Percentiles rank a stretch among this genome's conserved stretches.
phyloP scores from a whole-genome alignment of 2,329 filamentous ascomycete genomes.

The Rhinocladiella mackenziei region DNA sequence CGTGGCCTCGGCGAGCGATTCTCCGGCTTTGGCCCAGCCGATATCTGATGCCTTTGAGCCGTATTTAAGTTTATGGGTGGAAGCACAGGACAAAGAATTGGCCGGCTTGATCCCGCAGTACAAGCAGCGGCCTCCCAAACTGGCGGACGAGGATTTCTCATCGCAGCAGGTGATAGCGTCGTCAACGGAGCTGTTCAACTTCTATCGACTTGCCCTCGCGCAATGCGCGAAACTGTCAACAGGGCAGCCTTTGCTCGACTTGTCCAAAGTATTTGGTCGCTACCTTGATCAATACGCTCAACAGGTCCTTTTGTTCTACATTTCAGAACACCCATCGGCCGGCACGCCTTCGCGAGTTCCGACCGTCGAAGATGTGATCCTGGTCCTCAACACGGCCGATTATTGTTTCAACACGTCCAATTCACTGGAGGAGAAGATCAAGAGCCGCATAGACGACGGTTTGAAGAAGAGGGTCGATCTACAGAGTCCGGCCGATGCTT shows the following conservation, averaged over 20 bases:
- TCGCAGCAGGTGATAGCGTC: conserved; percentile 84
- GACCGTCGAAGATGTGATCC: conserved; percentile 67
- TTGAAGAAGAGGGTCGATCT: conserved; percentile 74
- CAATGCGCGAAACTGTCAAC: conserved; percentile 97
- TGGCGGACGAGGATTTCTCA: conserved; percentile 86
- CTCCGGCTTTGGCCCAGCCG: conserved; percentile 76
- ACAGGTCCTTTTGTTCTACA: conserved; percentile 74
- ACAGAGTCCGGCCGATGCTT: conserved; percentile 88
- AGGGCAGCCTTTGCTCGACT: conserved; percentile 75
- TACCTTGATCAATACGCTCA: conserved; percentile 95
- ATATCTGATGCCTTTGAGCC: conserved; percentile 97
- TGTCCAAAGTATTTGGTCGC: conserved; percentile 80
- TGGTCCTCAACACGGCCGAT: conserved; percentile 93
- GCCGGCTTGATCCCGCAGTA: conserved; percentile 82
- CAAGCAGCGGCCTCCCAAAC: conserved; percentile 72
- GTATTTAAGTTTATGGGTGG: conserved; percentile 94
- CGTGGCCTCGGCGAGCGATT: conserved; percentile 72
- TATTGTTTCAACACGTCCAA: conserved; percentile 94
- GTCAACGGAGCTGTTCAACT: conserved; percentile 94
- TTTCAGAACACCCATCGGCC: conserved; percentile 56
- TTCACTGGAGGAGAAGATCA: conserved; percentile 92
- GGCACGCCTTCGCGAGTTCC: conserved; percentile 51
- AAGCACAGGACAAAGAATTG: conserved; percentile 87
- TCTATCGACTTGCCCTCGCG: conserved; percentile 86
- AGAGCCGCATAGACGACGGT: conserved; percentile 78